Conservation (phyloP, 2,329 filamentous ascomycete species). For the Alternaria brassicicola region DNA sequence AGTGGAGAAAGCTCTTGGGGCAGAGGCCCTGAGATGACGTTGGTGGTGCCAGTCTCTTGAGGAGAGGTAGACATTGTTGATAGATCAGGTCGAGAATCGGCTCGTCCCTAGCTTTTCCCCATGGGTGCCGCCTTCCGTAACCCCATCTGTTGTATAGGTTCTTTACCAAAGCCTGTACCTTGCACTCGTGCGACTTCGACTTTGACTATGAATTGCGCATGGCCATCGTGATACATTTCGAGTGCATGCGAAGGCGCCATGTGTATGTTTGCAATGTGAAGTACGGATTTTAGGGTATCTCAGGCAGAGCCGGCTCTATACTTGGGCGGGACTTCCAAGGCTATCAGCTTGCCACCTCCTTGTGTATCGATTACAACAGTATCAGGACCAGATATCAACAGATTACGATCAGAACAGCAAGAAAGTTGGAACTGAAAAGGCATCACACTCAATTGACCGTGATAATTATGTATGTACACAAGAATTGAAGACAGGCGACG, state of each 20-base stretch:
- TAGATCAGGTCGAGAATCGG: conserved; percentile 4
- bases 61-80: neutral
- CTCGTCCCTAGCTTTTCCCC: neutral
- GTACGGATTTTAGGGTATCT: neutral
- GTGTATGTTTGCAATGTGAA: neutral
- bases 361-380: neutral
- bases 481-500: conserved; percentile 19
- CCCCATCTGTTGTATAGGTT: neutral
- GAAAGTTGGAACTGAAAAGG: conserved; percentile 6
- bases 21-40: conserved; percentile 3
- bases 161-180: neutral
- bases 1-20: conserved; percentile 7
- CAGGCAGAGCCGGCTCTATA: neutral
- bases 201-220: neutral
- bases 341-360: neutral
- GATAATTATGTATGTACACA: conserved; percentile 22
- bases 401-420: neutral
- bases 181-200: neutral
- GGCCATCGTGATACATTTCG: neutral
- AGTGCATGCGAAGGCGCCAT: neutral
- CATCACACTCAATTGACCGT: conserved; percentile 8
- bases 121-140: neutral
- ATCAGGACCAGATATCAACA: neutral
- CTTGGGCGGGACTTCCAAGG: neutral
- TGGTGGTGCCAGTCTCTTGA: conserved; percentile 3